These are phyloP conservation scores for Amauroascus niger DNA, from an alignment of 2,329 filamentous ascomycete species.

Conservation along the genomic window DNA sequence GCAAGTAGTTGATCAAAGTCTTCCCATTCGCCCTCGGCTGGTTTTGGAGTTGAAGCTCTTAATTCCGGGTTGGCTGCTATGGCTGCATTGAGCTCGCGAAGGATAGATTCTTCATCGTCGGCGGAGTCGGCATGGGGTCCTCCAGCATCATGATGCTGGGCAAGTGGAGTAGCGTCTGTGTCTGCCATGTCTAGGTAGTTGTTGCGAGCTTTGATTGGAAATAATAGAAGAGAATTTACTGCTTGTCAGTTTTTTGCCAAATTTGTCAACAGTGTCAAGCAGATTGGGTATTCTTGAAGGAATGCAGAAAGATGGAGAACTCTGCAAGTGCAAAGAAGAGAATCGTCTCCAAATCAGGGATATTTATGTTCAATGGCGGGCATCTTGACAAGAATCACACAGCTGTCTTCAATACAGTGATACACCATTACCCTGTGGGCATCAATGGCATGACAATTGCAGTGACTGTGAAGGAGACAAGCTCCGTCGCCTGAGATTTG, in stretches of 20 bases:
- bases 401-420: too few species aligned
- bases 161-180: neutral
- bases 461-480: too few species aligned
- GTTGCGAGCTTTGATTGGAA: neutral
- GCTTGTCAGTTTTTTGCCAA: neutral
- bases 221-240: neutral
- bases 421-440: too few species aligned
- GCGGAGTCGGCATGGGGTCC: neutral
- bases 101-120: slow-evolving; percentile 13
- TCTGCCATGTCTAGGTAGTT: slow-evolving; percentile 3
- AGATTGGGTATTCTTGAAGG: neutral
- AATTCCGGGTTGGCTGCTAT: slow-evolving; percentile 16
- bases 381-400: too few species aligned
- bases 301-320: neutral
- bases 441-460: too few species aligned
- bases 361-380: neutral
- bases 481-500: too few species aligned
- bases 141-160: neutral
- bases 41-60: slow-evolving; percentile 5
- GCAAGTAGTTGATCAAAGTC: slow-evolving; percentile 16
- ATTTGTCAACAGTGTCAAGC: neutral
- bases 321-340: neutral
- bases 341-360: neutral
- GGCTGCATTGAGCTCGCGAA: slow-evolving; percentile 16
- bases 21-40: slow-evolving; percentile 15